Evolutionary conservation across 768 basidiomycete genomes (phyloP).

Genomic region (Boletus speciosus): DNA sequence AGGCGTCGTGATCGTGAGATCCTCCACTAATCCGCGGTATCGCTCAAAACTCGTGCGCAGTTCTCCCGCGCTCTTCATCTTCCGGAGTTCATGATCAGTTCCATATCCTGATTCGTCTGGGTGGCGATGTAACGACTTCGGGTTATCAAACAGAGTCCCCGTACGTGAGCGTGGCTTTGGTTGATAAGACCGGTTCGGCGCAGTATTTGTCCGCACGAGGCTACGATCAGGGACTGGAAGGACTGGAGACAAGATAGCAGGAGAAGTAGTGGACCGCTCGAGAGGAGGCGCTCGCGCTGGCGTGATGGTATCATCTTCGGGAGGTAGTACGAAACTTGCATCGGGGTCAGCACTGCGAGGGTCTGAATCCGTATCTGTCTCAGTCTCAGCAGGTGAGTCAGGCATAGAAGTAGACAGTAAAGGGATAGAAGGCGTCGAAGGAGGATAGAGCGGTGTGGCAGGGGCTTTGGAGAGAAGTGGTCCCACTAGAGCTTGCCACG

Average conservation of each 20-base stretch:
- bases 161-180: constrained; percentile 40
- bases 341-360: constrained; percentile 40
- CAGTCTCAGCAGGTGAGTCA: constrained; percentile 44
- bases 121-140: constrained; percentile 13
- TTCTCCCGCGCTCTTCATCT: constrained; percentile 87
- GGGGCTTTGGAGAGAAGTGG: constrained; percentile 70
- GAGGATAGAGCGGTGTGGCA: constrained; percentile 59
- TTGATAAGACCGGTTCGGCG: constrained; percentile 57
- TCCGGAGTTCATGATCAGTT: constrained; percentile 62
- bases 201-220: constrained; percentile 70
- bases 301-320: constrained; percentile 73
- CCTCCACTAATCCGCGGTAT: constrained; percentile 21
- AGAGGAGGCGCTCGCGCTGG: constrained; percentile 56
- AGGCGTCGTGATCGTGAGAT: constrained; percentile 32
- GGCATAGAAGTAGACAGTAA: constrained; percentile 45
- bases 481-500: constrained; percentile 87
- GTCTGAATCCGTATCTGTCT: constrained; percentile 55
- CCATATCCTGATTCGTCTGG: constrained; percentile 42
- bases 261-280: constrained; percentile 50
- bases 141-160: constrained; percentile 24
- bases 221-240: constrained; percentile 34
- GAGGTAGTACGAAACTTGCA: constrained; percentile 25
- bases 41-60: constrained; percentile 44
- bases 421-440: constrained; percentile 60
- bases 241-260: constrained; percentile 32